Base-by-base conservation (phyloP, 2,329 filamentous ascomycete species). In the Exophiala dermatitidis region DNA sequence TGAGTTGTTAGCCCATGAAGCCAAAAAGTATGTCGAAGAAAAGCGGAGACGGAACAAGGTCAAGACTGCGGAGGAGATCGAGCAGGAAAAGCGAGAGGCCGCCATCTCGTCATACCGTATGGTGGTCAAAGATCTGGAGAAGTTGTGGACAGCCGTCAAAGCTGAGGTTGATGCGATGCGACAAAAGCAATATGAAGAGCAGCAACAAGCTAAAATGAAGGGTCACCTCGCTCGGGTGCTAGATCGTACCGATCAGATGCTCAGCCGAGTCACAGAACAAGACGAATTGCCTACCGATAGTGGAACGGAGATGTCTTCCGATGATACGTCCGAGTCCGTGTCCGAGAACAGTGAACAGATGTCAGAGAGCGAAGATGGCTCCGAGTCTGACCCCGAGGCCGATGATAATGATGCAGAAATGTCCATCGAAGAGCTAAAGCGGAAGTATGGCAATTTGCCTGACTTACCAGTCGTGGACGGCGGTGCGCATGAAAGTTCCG, bases 1-100 rank as follows among this genome's bases (percentile, higher is more conserved):
- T 2, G 54, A 63, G 48, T 44, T 53, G 9, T 30, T 64, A 3
- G 62, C 62, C 6, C 33, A 63, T 33, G 61, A 63, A 51, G 61
- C 61, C 2, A 61, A 60, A 47, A 51, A 41, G 43, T 62, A 60
- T 49, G 85, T 88, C 9, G 84, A 85, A 66, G 90, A 86, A 85
- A 74, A 83, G 48, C 75, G 81, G 50, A 81, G 82, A 30, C 52
- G 53, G 12, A 59, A 60, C 29, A 60, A 56, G 45, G 58, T 62
- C 52, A 63, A 63, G 46, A 57, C 56, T 10, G 46, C 47, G 1
- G 89, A 96, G 64, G 86, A 97, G 66, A 78, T 96, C 12, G 84
- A 90, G 62, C 81, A 80, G 9, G 91, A 97, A 66, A 83, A 87
- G 54, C 77, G 79, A 49, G 82, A 84, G 28, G 77, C 83, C 62